Base-by-base conservation (phyloP, 2,329 filamentous ascomycete species). In the Hypomyces rosellus region DNA sequence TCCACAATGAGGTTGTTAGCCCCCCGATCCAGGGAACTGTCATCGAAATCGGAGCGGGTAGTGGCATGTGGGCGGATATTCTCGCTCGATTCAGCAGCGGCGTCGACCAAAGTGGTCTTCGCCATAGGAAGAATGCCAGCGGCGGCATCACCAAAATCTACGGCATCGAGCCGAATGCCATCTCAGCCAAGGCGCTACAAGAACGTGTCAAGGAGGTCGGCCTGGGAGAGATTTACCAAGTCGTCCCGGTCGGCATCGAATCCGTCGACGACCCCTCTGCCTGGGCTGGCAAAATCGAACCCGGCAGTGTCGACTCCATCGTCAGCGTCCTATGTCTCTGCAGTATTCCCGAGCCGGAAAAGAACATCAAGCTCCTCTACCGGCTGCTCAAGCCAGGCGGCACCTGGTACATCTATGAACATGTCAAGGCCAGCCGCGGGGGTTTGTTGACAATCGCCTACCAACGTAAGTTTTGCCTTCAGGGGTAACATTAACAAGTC, bases 171-270 rank as follows among this genome's bases (percentile, higher is more conserved):
- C 84, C 84, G 3, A 86, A 85, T 61, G 49, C 62, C 0, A 72
- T 70, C 34, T 76, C 79, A 48, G 78, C 83, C 55, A 62, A 61
- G 0, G 63, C 64, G 5, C 66, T 87, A 46, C 65, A 69, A 1
- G 59, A 63, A 37, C 73, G 72, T 18, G 71, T 84, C 4, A 60
- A 65, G 11, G 71, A 73, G 1, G 73, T 78, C 1, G 81, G 79
- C 0, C 65, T 87, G 2, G 69, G 73, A 6, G 77, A 70, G 46
- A 65, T 77, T 7, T 87, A 86, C 62, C 74, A 81, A 60, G 75
- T 86, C 50, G 73, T 84, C 9, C 80, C 81, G 2, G 73, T 80
- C 5, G 84, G 83, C 2, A 80, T 86, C 41, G 76, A 86, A 65
- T 74, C 78, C 48, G 66, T 86, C 48, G 59, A 66, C 54, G 60